Conservation (phyloP, 164 flowering plant species). For the Nelumbo lutea region DNA sequence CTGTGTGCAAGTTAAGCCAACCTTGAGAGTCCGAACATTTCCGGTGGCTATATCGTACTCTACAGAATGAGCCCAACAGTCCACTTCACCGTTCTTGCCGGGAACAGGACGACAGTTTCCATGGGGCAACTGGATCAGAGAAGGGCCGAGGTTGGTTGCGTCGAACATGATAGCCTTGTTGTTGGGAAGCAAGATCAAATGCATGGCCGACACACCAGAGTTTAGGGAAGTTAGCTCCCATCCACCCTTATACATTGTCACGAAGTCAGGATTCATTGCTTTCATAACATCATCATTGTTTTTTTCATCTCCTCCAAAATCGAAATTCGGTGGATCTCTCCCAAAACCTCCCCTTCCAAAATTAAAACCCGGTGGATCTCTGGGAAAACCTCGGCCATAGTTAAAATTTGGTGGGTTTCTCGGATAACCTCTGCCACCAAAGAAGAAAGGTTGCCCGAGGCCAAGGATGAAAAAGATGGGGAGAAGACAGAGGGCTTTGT, state of each 20-base stretch:
- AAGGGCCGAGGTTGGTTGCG: slow-evolving; percentile 44
- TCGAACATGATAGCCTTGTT: slow-evolving; percentile 61
- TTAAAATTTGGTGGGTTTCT: neutral
- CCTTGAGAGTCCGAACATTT: slow-evolving; percentile 42
- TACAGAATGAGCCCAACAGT: slow-evolving; percentile 71
- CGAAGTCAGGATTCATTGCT: neutral
- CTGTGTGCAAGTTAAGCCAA: slow-evolving; percentile 1
- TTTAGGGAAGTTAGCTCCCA: slow-evolving; percentile 44
- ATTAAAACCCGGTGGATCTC: no score
- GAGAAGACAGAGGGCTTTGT: slow-evolving; percentile 24
- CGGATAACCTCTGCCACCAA: neutral
- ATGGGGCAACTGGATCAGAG: slow-evolving; percentile 24
- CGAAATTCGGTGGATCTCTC: no score
- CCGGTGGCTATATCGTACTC: slow-evolving; percentile 40
- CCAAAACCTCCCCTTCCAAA: no score
- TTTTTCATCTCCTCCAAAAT: neutral
- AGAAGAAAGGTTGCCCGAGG: slow-evolving; percentile 2
- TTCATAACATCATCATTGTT: no score
- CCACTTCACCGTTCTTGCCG: slow-evolving; percentile 12
- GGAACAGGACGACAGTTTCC: slow-evolving; percentile 29
- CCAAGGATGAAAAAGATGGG: slow-evolving; percentile 20
- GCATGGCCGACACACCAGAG: slow-evolving; percentile 73
- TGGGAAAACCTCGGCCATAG: no score
- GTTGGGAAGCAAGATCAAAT: slow-evolving; percentile 43
- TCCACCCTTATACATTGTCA: slow-evolving; percentile 23